Evolutionary conservation across 2,329 filamentous ascomycete species (phyloP).

Genomic region (Exserohilum rostratum): DNA sequence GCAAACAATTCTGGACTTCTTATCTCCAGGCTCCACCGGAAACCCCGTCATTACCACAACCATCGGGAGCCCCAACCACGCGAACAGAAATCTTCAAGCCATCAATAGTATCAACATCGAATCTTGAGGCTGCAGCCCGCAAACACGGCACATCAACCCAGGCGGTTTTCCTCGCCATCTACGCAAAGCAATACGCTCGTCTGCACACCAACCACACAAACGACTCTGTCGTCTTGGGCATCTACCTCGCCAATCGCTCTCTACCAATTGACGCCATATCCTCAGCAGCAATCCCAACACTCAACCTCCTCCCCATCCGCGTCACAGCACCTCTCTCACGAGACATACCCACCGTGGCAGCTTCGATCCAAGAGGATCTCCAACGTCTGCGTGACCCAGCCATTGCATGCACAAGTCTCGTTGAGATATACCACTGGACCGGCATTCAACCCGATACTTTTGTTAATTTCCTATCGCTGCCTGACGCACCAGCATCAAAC

Average conservation of each 20-base stretch:
- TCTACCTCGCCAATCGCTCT: constrained; percentile 82
- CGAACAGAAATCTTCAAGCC: constrained; percentile 58
- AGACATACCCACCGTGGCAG: constrained; percentile 60
- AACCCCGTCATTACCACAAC: constrained; percentile 21
- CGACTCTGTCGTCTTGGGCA: constrained; percentile 67
- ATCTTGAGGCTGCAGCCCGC: constrained; percentile 54
- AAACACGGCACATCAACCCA: constrained; percentile 69
- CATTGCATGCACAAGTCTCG: constrained; percentile 66
- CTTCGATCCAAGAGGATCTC: constrained; percentile 71
- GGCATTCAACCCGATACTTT: constrained; percentile 72
- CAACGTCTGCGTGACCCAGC: constrained; percentile 62
- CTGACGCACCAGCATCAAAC: constrained; percentile 43
- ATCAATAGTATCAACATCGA: constrained; percentile 51
- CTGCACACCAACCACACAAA: constrained; percentile 26
- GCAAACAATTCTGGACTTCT: constrained; percentile 57
- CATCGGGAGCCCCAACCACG: constrained; percentile 33
- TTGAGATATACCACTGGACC: constrained; percentile 78
- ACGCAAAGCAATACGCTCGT: constrained; percentile 60
- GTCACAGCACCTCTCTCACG: constrained; percentile 51
- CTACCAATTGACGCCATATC: constrained; percentile 58
- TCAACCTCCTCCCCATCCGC: constrained; percentile 77
- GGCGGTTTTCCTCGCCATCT: constrained; percentile 75
- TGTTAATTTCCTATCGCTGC: constrained; percentile 78
- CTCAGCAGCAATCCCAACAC: constrained; percentile 67
- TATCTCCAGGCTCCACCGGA: constrained; percentile 50